Percentiles rank a stretch among this genome's conserved stretches.
phyloP scores from a whole-genome alignment of 345 rosid genomes.

The Arabidopsis arenosa region DNA sequence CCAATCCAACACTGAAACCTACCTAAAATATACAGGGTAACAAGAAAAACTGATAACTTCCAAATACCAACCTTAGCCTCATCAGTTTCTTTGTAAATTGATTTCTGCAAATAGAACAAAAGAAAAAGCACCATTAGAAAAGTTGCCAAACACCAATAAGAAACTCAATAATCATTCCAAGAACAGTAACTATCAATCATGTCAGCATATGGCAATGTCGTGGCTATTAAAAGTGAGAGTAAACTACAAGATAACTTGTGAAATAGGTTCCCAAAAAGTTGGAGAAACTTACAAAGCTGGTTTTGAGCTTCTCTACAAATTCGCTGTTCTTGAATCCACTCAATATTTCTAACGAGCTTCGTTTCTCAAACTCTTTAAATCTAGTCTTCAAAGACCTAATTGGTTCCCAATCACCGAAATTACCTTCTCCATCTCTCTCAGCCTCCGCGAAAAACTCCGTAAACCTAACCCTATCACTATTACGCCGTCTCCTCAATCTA shows the following conservation, averaged over 20 bases:
- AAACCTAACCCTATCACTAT: conserved; percentile 53
- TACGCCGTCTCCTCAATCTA: conserved; percentile 56
- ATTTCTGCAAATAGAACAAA: conserved; percentile 64
- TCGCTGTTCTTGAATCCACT: conserved; percentile 77
- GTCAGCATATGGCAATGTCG: conserved; percentile 16
- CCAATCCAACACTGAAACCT: conserved; percentile 2
- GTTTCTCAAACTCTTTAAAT: conserved; percentile 83
- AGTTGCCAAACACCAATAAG: background rate
- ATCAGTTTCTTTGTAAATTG: conserved; percentile 76
- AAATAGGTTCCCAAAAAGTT: conserved; percentile 1
- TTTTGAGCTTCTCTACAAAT: conserved; percentile 82
- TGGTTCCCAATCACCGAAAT: conserved; percentile 78
- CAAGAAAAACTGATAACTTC: conserved; percentile 13
- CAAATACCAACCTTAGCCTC: conserved; percentile 72
- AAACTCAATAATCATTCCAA: background rate
- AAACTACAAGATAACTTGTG: background rate
- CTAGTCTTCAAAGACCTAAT: conserved; percentile 72
- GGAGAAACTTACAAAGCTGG: conserved; percentile 70
- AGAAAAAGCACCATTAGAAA: conserved; percentile 32
- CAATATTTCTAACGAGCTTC: conserved; percentile 64
- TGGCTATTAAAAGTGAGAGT: background rate
- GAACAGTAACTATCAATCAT: background rate
- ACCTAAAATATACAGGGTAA: conserved; percentile 1
- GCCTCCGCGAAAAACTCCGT: conserved; percentile 58
- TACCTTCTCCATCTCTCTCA: conserved; percentile 47